A percentile compares a stretch with the other conserved stretches of the same genome.
These are phyloP conservation scores for Chaetomium fimeti DNA, from an alignment of 495 filamentous ascomycete genomes.

Conservation along the genomic window DNA sequence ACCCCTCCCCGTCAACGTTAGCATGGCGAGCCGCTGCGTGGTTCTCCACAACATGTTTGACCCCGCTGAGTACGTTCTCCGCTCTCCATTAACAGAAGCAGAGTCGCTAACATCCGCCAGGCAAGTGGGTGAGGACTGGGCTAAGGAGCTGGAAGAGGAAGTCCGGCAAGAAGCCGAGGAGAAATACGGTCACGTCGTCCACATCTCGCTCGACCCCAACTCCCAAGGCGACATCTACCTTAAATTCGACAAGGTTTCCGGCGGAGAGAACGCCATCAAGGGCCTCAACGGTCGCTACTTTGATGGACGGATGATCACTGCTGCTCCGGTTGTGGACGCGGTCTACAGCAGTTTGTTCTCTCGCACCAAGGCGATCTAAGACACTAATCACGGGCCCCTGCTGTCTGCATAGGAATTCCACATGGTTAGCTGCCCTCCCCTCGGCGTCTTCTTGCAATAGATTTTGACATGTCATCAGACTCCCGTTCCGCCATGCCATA, in stretches of 20 bases:
- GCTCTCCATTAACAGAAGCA: not conserved
- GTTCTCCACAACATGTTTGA: slow-evolving; percentile 96
- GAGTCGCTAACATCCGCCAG: slow-evolving; percentile 57
- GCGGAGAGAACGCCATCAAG: slow-evolving; percentile 95
- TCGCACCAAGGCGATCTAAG: slow-evolving; percentile 69
- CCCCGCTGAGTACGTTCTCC: slow-evolving; percentile 71
- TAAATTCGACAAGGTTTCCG: slow-evolving; percentile 92
- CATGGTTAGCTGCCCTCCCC: slow-evolving; percentile 29
- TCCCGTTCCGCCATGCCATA: not conserved
- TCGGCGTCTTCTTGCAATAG: not conserved
- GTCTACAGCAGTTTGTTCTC: slow-evolving; percentile 98
- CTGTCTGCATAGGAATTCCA: slow-evolving; percentile 42
- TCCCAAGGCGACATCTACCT: slow-evolving; percentile 95
- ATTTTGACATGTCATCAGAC: slow-evolving; percentile 6
- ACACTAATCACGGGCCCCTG: slow-evolving; percentile 52
- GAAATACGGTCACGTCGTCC: slow-evolving; percentile 97
- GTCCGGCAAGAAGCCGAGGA: slow-evolving; percentile 89
- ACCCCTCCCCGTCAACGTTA: slow-evolving; percentile 78
- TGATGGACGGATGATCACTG: slow-evolving; percentile 82
- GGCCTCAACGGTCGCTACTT: slow-evolving; percentile 97
- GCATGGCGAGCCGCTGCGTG: slow-evolving; percentile 92
- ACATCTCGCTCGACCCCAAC: slow-evolving; percentile 93
- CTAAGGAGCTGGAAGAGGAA: slow-evolving; percentile 92
- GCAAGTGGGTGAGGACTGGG: slow-evolving; percentile 83
- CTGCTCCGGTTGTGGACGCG: slow-evolving; percentile 92